These are phyloP conservation scores for Castanea sativa DNA, from an alignment of 306 rosid genomes.

Conservation along the genomic window DNA sequence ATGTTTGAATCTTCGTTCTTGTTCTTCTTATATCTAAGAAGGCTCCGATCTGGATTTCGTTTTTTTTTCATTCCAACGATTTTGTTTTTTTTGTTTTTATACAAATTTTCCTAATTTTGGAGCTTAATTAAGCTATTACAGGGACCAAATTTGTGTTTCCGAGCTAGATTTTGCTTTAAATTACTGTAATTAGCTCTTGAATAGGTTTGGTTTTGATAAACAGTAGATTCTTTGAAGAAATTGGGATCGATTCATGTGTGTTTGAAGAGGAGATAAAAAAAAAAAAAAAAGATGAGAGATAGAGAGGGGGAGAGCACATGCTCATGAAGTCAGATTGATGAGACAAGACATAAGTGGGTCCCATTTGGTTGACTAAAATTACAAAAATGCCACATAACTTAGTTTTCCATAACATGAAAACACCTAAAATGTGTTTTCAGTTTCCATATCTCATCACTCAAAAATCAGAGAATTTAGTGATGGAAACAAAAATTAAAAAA, in stretches of 20 bases:
- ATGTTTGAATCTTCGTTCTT: neutral
- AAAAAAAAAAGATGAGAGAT: too few relatives aligned
- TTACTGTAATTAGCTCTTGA: constrained; percentile 15
- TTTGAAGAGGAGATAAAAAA: neutral
- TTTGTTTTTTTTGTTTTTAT: neutral
- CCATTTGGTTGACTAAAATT: too few relatives aligned
- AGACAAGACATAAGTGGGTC: too few relatives aligned
- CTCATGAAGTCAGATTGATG: too few relatives aligned
- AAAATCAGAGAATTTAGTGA: too few relatives aligned
- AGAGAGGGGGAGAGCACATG: too few relatives aligned
- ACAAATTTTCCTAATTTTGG: neutral
- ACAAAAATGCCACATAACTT: too few relatives aligned
- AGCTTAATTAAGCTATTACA: neutral
- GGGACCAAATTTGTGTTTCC: too few relatives aligned
- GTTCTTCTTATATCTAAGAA: neutral
- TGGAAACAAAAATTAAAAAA: too few relatives aligned
- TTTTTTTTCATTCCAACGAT: neutral
- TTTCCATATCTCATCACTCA: too few relatives aligned
- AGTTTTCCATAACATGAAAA: too few relatives aligned
- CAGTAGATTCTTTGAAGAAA: neutral
- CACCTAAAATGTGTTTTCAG: too few relatives aligned
- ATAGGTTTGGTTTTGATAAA: neutral
- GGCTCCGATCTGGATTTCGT: neutral
- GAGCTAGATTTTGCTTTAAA: constrained; percentile 9
- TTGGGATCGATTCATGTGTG: neutral